These are phyloP conservation scores for Dactylonectria estremocensis DNA, from an alignment of 2,329 filamentous ascomycete species.

Conservation along the genomic window DNA sequence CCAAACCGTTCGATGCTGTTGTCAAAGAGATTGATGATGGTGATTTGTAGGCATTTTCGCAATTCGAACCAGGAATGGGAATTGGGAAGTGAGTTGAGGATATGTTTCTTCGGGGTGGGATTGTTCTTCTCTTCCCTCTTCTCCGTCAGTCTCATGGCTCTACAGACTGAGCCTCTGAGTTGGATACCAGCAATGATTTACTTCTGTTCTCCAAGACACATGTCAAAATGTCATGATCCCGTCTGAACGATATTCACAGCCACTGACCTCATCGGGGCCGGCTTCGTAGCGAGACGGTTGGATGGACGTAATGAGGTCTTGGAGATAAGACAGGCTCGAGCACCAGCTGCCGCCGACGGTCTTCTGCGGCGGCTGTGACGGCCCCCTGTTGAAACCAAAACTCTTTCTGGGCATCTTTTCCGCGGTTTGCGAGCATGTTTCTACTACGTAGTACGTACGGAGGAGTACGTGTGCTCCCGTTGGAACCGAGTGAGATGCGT, in stretches of 20 bases:
- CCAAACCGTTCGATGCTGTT: slow-evolving; percentile 2
- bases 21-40: not conserved
- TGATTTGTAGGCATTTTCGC: not conserved
- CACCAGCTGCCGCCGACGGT: not conserved
- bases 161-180: not conserved
- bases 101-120: not conserved
- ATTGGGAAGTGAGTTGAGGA: too few species aligned
- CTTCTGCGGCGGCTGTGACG: not conserved
- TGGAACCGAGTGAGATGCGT: not conserved
- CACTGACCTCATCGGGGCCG: slow-evolving; percentile 6
- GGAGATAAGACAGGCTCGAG: slow-evolving; percentile 1
- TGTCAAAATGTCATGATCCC: not conserved
- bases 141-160: not conserved
- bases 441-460: not conserved
- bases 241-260: not conserved
- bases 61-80: too few species aligned
- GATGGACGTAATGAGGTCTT: slow-evolving; percentile 2
- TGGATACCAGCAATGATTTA: not conserved
- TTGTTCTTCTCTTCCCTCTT: not conserved
- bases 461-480: not conserved
- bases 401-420: not conserved
- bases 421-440: not conserved
- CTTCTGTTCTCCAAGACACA: not conserved
- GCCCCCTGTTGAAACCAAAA: not conserved
- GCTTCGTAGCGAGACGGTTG: not conserved